Evolutionary conservation across 179 eudicot species (phyloP).

Genomic region (Corrigiola litoralis): DNA sequence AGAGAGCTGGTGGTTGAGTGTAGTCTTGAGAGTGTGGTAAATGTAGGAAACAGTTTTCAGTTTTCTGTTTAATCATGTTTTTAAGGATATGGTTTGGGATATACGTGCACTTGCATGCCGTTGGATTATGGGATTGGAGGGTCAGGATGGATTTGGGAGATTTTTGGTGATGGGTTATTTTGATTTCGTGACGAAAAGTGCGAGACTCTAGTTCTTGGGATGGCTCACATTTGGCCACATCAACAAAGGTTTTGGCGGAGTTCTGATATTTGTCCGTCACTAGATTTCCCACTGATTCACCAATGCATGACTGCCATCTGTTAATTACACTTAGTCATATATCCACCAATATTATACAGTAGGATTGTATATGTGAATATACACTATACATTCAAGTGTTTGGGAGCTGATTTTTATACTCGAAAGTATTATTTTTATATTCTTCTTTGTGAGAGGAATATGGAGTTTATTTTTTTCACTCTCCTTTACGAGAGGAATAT

Average conservation of each 20-base stretch:
- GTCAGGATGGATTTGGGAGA: constrained; percentile 32
- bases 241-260: neutral
- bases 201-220: neutral
- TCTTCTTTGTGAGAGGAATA: no score
- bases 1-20: neutral
- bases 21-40: neutral
- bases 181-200: neutral
- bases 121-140: constrained; percentile 49
- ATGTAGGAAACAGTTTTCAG: neutral
- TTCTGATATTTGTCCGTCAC: neutral
- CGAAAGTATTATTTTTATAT: no score
- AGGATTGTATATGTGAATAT: neutral
- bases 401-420: no score
- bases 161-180: constrained; percentile 20
- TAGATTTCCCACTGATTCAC: neutral
- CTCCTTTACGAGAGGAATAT: no score
- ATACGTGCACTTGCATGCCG: constrained; percentile 25
- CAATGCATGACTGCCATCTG: constrained; percentile 17
- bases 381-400: no score
- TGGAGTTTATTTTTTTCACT: no score
- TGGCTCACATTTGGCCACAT: constrained; percentile 25
- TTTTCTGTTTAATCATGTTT: neutral
- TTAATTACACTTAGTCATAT: neutral
- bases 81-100: constrained; percentile 61
- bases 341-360: neutral